Conservation (phyloP, 2,329 filamentous ascomycete species). For the Escovopsis sp. region DNA sequence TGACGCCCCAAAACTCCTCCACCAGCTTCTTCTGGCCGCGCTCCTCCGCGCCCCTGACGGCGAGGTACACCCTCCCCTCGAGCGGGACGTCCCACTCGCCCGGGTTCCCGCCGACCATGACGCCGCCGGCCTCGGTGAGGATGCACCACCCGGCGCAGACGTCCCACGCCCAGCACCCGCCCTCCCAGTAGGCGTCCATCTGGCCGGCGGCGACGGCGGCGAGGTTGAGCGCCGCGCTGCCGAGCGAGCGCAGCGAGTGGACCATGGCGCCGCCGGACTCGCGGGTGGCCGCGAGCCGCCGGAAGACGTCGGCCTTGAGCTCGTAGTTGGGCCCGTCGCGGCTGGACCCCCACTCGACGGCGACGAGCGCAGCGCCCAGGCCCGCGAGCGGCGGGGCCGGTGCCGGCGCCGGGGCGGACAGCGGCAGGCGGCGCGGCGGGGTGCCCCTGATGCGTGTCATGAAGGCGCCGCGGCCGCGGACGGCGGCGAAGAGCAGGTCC, state of each 20-base stretch:
- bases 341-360: slow-evolving; percentile 59
- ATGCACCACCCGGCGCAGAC: slow-evolving; percentile 73
- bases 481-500: slow-evolving; percentile 51
- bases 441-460: slow-evolving; percentile 30
- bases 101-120: slow-evolving; percentile 58
- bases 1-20: slow-evolving; percentile 48
- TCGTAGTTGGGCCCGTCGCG: slow-evolving; percentile 56
- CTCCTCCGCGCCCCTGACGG: slow-evolving; percentile 43
- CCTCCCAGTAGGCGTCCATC: slow-evolving; percentile 68
- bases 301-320: slow-evolving; percentile 53
- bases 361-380: slow-evolving; percentile 50
- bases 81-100: slow-evolving; percentile 52
- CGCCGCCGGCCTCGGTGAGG: slow-evolving; percentile 57
- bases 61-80: slow-evolving; percentile 47
- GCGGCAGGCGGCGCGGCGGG: slow-evolving; percentile 23
- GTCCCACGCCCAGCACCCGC: slow-evolving; percentile 75
- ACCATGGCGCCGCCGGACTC: slow-evolving; percentile 61
- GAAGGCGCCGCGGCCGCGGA: slow-evolving; percentile 53
- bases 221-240: slow-evolving; percentile 61
- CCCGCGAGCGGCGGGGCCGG: slow-evolving; percentile 40
- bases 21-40: slow-evolving; percentile 46
- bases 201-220: slow-evolving; percentile 57
- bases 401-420: slow-evolving; percentile 11
- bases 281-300: slow-evolving; percentile 39
- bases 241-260: slow-evolving; percentile 55